Base-by-base conservation (phyloP, 2,329 filamentous ascomycete species). In the Aspergillus intermedius region DNA sequence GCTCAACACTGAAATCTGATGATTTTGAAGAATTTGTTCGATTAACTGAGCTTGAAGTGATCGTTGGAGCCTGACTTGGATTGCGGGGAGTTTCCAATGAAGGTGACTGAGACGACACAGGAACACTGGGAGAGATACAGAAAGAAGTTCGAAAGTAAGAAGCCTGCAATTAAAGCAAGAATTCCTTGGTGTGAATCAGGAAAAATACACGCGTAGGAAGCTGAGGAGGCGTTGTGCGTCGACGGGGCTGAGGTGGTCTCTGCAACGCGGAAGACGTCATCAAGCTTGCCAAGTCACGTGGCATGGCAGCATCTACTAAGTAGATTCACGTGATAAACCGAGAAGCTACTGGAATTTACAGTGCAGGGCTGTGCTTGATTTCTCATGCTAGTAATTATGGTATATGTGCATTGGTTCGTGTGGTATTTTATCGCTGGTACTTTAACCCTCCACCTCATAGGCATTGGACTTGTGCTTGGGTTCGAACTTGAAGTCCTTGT, bases 391-490 rank as follows among this genome's bases (percentile, higher is more conserved):
- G 12, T 15, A 32, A 5, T 9, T 44, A 32, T 23, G 13, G 23
- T 41, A 25, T 22, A 47, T 28, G 15, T 39, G 34, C 3, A 12
- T 25, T 42, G 13, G 8, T 42, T 7, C 21, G 40, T 25, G 15
- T 42, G 7, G 7, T 10, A 30, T 30, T 10, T 17, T n/a, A n/a
- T 37, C 17, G 34, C 34, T 37, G n/a, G 34, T 10, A 37, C 17
- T 45, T 45, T 52, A 65, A 30, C 64, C 86, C 68, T 90, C 88
- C 44, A 87, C 83, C 47, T 91, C 87, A 64, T 95, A 95, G 46
- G 84, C 81, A 65, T 95, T 94, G 42, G 88, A 93, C 76, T 95
- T 97, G 76, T 98, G 93, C 77, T 98, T 98, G 3, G 93, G 93
- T 72, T 91, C 83, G 72, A 97, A 98, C 57, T 86, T 84, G 78